Conservation (phyloP, 208 protist species). For the Crithidia acanthocephali region DNA sequence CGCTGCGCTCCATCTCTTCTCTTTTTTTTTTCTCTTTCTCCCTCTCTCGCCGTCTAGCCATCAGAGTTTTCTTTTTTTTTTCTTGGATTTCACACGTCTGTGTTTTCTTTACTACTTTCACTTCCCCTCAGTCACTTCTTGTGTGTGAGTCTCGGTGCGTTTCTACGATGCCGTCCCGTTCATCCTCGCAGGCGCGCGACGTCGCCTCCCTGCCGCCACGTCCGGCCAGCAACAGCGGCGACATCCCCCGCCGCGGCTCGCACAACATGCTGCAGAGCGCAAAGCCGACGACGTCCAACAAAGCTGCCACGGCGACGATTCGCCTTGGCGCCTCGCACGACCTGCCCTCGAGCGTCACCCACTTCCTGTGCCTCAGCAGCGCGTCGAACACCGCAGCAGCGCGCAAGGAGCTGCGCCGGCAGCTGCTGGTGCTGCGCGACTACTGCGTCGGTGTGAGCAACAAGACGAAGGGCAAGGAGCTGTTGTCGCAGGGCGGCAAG, state of each 20-base stretch:
- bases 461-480: constrained; percentile 25
- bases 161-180: constrained; percentile 5
- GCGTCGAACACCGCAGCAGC: constrained; percentile 11
- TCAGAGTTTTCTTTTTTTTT: neutral
- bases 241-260: neutral
- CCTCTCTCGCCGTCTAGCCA: neutral
- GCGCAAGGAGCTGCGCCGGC: constrained; percentile 26
- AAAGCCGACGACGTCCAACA: neutral
- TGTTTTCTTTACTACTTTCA: neutral
- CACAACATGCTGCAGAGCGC: constrained; percentile 17
- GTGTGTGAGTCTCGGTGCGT: neutral
- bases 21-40: neutral
- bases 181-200: constrained; percentile 12
- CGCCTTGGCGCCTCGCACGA: constrained; percentile 24
- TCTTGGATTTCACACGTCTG: neutral
- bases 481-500: constrained; percentile 30
- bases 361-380: constrained; percentile 33
- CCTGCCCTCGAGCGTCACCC: constrained; percentile 25
- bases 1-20: no score
- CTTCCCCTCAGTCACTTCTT: no score
- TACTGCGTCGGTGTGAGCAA: constrained; percentile 29
- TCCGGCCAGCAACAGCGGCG: neutral
- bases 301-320: neutral
- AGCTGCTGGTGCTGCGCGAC: constrained; percentile 38
- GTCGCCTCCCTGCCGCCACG: neutral